Conservation (phyloP, 1,284 basidiomycete species). For the Microbotryum intermedium region DNA sequence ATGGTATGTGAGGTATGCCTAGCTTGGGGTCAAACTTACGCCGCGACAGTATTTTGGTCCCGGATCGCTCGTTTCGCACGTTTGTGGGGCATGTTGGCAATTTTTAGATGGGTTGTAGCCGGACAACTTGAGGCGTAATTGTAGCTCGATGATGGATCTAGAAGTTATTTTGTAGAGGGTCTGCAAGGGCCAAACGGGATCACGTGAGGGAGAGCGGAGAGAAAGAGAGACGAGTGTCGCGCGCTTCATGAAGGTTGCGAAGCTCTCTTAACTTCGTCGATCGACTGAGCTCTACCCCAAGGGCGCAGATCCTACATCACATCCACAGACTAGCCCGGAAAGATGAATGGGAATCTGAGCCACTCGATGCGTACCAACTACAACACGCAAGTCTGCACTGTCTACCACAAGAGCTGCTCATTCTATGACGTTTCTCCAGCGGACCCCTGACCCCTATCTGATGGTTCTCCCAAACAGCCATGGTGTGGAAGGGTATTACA, state of each 20-base stretch:
- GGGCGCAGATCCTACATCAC: no score
- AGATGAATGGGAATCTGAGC: constrained; percentile 45
- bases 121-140: no score
- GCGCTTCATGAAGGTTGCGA: neutral
- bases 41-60: neutral
- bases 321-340: neutral
- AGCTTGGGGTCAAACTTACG: neutral
- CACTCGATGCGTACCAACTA: constrained; percentile 63
- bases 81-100: constrained; percentile 16
- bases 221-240: neutral
- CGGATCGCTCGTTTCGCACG: constrained; percentile 12
- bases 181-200: no score
- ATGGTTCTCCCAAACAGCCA: constrained; percentile 31
- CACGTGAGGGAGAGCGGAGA: no score
- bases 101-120: no score
- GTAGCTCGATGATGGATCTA: no score
- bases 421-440: no score
- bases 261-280: no score
- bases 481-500: constrained; percentile 54
- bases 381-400: constrained; percentile 36
- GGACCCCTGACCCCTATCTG: no score
- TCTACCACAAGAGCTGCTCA: neutral
- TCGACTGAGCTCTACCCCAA: neutral
- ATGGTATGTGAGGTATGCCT: no score
- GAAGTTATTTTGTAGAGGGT: no score